A percentile compares a stretch with the other conserved stretches of the same genome.
These are phyloP conservation scores for Myochromella boudieri DNA, from an alignment of 768 basidiomycete genomes.

Conservation along the genomic window DNA sequence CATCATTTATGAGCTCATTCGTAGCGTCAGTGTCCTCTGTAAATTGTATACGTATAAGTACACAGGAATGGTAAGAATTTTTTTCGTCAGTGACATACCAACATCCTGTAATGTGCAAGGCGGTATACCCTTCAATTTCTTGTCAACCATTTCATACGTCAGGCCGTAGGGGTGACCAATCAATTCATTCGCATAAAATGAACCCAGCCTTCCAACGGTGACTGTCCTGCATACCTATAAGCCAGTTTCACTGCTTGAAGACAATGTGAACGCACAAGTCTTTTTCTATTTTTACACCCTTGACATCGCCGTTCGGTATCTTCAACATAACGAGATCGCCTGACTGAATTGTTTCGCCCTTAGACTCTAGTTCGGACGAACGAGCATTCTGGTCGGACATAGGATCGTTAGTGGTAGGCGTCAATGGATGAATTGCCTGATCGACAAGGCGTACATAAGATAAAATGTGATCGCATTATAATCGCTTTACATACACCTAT, in stretches of 20 bases:
- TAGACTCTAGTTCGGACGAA: constrained; percentile 18
- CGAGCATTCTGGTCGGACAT: constrained; percentile 6
- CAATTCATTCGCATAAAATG: constrained; percentile 76
- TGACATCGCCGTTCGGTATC: constrained; percentile 78
- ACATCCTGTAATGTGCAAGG: constrained; percentile 74
- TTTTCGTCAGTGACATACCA: constrained; percentile 47
- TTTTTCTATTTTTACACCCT: constrained; percentile 69
- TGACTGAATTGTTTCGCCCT: constrained; percentile 45
- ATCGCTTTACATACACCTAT: no score
- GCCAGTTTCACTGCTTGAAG: background rate
- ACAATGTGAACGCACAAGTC: constrained; percentile 54
- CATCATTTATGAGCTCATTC: constrained; percentile 93
- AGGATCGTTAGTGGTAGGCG: constrained; percentile 5
- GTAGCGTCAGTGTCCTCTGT: constrained; percentile 96
- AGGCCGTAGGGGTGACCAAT: constrained; percentile 84
- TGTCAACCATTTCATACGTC: constrained; percentile 81
- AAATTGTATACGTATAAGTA: constrained; percentile 7
- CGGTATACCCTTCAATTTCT: constrained; percentile 62
- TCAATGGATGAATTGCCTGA: background rate
- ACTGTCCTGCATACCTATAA: constrained; percentile 48
- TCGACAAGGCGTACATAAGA: no score
- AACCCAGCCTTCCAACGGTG: constrained; percentile 82
- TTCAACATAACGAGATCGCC: constrained; percentile 80
- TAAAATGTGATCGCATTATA: constrained; percentile 8
- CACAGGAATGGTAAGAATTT: background rate